Percentiles rank a stretch among this genome's conserved stretches.
Evolutionary conservation across 129 eudicot genomes (phyloP).

Genomic region (Kitagawia praeruptora): DNA sequence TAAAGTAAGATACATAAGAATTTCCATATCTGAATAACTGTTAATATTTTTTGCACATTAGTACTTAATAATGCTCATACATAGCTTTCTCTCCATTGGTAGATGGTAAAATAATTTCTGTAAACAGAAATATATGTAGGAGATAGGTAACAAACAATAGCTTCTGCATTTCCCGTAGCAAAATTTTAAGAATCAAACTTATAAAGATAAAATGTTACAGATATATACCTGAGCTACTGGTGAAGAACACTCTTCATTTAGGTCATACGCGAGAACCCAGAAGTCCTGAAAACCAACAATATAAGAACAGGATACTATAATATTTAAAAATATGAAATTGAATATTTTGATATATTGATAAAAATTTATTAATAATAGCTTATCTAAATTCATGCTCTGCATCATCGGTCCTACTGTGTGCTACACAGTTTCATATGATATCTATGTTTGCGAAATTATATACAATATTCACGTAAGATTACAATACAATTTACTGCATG

Average conservation of each 20-base stretch:
- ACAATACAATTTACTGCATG: background rate
- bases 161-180: background rate
- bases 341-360: background rate
- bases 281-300: slow-evolving; percentile 27
- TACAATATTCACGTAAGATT: background rate
- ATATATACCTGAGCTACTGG: slow-evolving; percentile 17
- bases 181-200: background rate
- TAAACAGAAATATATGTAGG: background rate
- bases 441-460: background rate
- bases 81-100: background rate
- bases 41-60: background rate
- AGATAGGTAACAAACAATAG: background rate
- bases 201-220: background rate
- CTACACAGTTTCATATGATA: background rate
- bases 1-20: background rate
- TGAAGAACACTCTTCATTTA: background rate
- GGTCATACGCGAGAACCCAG: slow-evolving; percentile 24
- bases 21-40: background rate
- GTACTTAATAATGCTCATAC: background rate
- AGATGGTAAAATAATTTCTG: background rate
- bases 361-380: background rate
- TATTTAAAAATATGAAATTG: background rate
- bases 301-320: background rate
- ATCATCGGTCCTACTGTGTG: background rate
- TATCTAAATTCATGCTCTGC: background rate